Conservation (phyloP, 495 filamentous ascomycete genomes). For the Chaetomidium leptoderma region DNA sequence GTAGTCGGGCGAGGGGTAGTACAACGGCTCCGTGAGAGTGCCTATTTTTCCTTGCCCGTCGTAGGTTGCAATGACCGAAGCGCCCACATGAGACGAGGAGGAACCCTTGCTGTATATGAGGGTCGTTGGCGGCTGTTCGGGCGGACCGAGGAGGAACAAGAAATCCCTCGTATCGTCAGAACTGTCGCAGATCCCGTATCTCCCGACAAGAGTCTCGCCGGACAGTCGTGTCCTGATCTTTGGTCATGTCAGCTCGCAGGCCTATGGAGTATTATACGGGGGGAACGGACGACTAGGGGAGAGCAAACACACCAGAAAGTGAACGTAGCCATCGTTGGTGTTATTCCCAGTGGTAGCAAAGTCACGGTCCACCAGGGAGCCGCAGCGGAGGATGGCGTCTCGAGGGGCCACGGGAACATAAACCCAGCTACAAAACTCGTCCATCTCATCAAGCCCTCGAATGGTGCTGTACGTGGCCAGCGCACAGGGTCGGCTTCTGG, state of each 20-base stretch:
- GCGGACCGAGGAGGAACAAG: neutral
- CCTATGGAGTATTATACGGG: no score
- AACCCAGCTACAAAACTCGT: neutral
- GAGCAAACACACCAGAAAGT: neutral
- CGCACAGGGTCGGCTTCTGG: neutral
- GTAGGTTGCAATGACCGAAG: neutral
- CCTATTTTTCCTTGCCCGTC: neutral
- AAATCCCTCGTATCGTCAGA: neutral
- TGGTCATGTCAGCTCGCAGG: neutral
- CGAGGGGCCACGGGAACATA: neutral
- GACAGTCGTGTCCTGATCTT: slow-evolving; percentile 1
- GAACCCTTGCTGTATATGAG: neutral
- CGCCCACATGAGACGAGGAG: neutral
- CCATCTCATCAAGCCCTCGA: neutral
- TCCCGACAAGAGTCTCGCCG: neutral
- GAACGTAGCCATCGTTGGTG: no score
- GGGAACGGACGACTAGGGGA: no score
- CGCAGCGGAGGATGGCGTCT: slow-evolving; percentile 3
- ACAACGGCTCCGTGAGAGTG: neutral
- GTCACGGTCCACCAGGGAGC: neutral
- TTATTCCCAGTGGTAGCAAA: neutral
- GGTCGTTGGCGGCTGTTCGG: neutral
- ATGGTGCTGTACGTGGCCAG: neutral
- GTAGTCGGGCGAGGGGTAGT: neutral
- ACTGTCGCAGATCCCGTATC: no score